Evolutionary conservation across 1,284 basidiomycete species (phyloP).

Genomic region (Sanguinoderma infundibulare): DNA sequence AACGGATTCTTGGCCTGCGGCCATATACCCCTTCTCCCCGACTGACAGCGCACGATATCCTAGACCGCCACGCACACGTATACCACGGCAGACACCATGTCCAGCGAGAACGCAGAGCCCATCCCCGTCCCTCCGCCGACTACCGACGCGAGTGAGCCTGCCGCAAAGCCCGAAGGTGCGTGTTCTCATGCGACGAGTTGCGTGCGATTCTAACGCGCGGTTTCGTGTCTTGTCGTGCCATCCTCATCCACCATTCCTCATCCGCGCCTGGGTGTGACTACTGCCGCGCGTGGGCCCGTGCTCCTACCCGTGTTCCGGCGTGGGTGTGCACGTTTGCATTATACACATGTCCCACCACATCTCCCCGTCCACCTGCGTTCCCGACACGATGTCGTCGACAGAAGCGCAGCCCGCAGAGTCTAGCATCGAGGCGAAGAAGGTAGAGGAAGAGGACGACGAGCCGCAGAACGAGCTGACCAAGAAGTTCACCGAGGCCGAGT

Average conservation of each 20-base stretch:
- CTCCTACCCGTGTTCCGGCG: not conserved
- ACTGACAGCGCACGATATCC: not conserved
- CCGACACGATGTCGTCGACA: not conserved
- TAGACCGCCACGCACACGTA: not conserved
- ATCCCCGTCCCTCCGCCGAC: slow-evolving; percentile 11
- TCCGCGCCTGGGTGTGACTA: not conserved
- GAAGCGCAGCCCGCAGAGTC: slow-evolving; percentile 1
- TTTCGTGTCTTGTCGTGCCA: not conserved
- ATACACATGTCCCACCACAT: not conserved
- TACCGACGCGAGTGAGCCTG: not conserved
- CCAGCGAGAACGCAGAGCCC: slow-evolving; percentile 17
- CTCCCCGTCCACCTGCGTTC: not conserved
- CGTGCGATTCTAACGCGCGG: not conserved
- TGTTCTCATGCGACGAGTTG: not conserved
- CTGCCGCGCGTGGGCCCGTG: not conserved
- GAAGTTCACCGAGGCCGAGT: slow-evolving; percentile 71
- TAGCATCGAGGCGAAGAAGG: slow-evolving; percentile 4
- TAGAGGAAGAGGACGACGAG: slow-evolving; percentile 41
- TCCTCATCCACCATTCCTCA: not conserved
- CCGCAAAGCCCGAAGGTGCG: slow-evolving; percentile 5
- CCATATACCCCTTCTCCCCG: not conserved
- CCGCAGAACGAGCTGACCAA: slow-evolving; percentile 70
- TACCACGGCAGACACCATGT: slow-evolving; percentile 5
- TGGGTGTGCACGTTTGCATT: not conserved
- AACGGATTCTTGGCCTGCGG: not conserved